Evolutionary conservation across 2,329 filamentous ascomycete species (phyloP).

Genomic region (Monilinia polystroma): DNA sequence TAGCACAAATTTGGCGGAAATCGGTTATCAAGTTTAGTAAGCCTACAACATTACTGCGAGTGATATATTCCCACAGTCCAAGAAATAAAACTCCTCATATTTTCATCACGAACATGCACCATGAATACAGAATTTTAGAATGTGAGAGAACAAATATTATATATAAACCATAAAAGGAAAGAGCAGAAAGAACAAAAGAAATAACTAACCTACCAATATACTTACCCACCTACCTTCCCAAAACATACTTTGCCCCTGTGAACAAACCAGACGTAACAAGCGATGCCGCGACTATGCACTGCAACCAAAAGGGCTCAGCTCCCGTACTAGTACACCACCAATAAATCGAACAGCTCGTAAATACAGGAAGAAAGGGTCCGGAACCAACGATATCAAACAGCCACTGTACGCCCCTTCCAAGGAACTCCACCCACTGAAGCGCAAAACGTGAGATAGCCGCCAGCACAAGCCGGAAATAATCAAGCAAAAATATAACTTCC

Average conservation of each 20-base stretch:
- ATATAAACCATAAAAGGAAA: background rate
- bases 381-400: background rate
- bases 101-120: background rate
- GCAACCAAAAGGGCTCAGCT: background rate
- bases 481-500: background rate
- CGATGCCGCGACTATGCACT: rapidly evolving
- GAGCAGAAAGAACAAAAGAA: background rate
- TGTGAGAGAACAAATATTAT: background rate
- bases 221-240: background rate
- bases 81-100: no score
- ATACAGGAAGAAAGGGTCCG: background rate
- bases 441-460: rapidly evolving
- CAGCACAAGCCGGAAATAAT: no score
- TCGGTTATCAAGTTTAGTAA: no score
- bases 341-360: background rate
- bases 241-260: background rate
- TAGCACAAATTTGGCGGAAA: no score
- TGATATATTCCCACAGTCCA: no score
- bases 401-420: background rate
- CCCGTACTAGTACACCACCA: background rate
- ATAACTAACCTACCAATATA: background rate
- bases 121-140: background rate
- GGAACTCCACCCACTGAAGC: background rate
- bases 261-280: background rate
- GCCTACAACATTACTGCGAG: no score